Base-by-base conservation (phyloP, 163 green algal genomes). In the Chloroidium sp. region DNA sequence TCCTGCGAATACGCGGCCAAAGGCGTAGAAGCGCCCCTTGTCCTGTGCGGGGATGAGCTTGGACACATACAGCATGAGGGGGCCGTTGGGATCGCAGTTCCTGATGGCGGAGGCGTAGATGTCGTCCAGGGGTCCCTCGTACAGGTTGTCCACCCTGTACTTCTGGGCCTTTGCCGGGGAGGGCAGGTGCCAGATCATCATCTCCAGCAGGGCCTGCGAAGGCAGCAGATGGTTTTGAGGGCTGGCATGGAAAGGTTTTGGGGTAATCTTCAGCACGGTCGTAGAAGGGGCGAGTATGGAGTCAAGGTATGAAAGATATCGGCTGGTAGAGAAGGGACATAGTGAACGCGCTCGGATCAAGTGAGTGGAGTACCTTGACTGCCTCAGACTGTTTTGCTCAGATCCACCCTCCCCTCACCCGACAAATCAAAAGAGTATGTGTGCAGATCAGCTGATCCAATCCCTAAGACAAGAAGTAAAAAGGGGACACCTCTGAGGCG, bases 41-140 rank as follows among this genome's bases (percentile, higher is more conserved):
- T 99, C 97, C 62, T 85, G 81, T 75, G 97, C 93, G 84, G 97
- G 97, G 89, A 99, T 99, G 95, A 99, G 99, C 94, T 99, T 99
- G 82, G 94, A 98, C 6, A 99, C 90, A 87, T 99, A 99, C 86
- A 98, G 90, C 95, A 99, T 98, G 77, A 99, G 93, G 12, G 96
- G 96, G 79, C 96, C 96, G 72, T 95, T 83, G 79, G 94, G 79
- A 87, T 99, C 94, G 84, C 95, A 99, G 88, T 96, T 98, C 86
- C 95, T 91, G 90, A 99, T 97, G 84, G 92, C 86, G 13, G 92
- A 94, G 79, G 95, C 96, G 84, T 99, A 99, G n/a, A 86, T 72
- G 86, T 99, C 97, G 84, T 99, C 97, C 82, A 98, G 90, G 61
- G 97, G 97, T 69, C 92, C 97, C 90, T 99, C 97, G 83, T 99